Conservation (phyloP, 805 yeast genomes). For the Ascoidea asiatica region DNA sequence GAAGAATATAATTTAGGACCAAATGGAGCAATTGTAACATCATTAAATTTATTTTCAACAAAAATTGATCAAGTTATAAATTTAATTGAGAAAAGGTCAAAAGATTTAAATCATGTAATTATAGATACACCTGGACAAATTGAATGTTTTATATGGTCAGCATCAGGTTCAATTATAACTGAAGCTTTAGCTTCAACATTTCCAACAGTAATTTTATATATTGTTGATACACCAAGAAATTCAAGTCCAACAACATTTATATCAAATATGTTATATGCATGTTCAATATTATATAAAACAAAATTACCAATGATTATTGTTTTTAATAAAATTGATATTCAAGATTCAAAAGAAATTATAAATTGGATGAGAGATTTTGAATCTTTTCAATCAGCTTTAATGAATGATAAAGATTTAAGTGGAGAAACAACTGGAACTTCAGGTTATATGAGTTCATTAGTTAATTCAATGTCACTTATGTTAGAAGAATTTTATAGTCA, state of each 20-base stretch:
- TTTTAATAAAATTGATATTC: constrained; percentile 87
- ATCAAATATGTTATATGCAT: constrained; percentile 96
- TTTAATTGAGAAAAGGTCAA: constrained; percentile 63
- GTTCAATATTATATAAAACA: constrained; percentile 91
- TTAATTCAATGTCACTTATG: constrained; percentile 92
- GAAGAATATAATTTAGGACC: constrained; percentile 92
- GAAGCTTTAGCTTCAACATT: constrained; percentile 93
- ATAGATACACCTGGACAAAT: constrained; percentile 98
- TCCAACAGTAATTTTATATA: constrained; percentile 92
- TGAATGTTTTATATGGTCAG: constrained; percentile 97
- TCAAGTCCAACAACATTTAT: constrained; percentile 93
- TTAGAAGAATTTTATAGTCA: constrained; percentile 92
- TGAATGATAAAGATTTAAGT: constrained; percentile 50
- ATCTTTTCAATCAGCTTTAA: constrained; percentile 69
- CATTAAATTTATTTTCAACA: constrained; percentile 82
- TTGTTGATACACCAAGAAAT: constrained; percentile 93
- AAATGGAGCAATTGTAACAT: constrained; percentile 95
- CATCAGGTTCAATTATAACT: constrained; percentile 91
- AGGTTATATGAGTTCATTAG: constrained; percentile 88
- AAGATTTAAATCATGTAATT: constrained; percentile 51
- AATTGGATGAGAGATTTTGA: constrained; percentile 98
- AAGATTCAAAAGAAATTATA: constrained; percentile 73
- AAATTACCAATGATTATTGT: constrained; percentile 94
- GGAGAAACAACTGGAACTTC: constrained; percentile 46
- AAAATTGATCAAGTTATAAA: constrained; percentile 91